These are phyloP conservation scores for Xylaria sp. DNA, from an alignment of 2,329 filamentous ascomycete species.

Conservation along the genomic window DNA sequence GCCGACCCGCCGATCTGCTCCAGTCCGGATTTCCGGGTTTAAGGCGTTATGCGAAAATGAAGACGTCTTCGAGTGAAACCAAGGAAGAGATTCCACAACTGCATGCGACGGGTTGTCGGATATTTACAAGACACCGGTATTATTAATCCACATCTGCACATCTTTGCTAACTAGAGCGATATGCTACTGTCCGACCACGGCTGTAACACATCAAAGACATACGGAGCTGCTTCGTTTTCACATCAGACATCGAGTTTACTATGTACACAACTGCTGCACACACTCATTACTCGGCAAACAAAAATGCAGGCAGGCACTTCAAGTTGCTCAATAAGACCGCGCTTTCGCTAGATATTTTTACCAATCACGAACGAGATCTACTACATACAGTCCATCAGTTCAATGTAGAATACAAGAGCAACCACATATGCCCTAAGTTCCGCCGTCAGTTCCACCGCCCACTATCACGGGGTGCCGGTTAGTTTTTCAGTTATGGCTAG, in stretches of 20 bases:
- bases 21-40: slow-evolving; percentile 22
- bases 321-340: background rate
- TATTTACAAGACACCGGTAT: slow-evolving; percentile 12
- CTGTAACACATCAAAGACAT: background rate
- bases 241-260: background rate
- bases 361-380: background rate
- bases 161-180: slow-evolving; percentile 2
- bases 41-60: background rate
- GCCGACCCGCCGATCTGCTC: background rate
- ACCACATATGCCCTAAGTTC: background rate
- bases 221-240: background rate
- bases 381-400: background rate
- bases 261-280: background rate
- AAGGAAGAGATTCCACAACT: background rate
- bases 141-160: slow-evolving; percentile 19
- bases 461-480: background rate
- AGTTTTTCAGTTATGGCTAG: background rate
- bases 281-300: background rate
- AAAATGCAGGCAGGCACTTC: background rate
- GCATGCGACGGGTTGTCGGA: slow-evolving; percentile 25
- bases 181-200: background rate
- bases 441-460: background rate
- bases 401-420: background rate
- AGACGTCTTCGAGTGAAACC: background rate
- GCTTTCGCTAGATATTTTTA: background rate